phyloP scores from a whole-genome alignment of 345 rosid genomes.

The Populus davidiana region DNA sequence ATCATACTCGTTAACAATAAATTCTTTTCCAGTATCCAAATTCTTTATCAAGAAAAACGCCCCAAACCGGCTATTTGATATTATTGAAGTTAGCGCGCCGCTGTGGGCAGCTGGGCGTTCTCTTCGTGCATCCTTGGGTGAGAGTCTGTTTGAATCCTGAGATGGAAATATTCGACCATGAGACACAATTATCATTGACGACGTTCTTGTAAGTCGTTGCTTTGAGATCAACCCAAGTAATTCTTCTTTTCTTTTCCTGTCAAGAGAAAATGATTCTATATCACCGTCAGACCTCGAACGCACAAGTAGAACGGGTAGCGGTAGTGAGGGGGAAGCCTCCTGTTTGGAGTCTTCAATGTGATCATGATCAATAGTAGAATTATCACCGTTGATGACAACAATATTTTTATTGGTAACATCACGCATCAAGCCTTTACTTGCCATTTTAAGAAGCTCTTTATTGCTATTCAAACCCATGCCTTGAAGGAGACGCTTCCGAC shows the following conservation, averaged over 20 bases:
- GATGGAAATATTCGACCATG: slow-evolving; percentile 34
- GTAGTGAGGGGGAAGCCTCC: slow-evolving; percentile 14
- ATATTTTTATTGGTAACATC: slow-evolving; percentile 24
- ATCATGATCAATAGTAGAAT: neutral
- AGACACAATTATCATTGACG: slow-evolving; percentile 45
- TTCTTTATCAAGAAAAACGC: slow-evolving; percentile 85
- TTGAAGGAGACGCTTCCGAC: slow-evolving; percentile 62
- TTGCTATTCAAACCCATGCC: slow-evolving; percentile 68
- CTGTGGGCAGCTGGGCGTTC: slow-evolving; percentile 14
- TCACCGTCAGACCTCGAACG: slow-evolving; percentile 74
- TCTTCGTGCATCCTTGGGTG: slow-evolving; percentile 19
- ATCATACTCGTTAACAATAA: slow-evolving; percentile 69
- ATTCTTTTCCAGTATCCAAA: slow-evolving; percentile 81
- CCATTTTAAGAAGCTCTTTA: slow-evolving; percentile 36
- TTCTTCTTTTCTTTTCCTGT: slow-evolving; percentile 59
- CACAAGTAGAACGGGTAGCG: slow-evolving; percentile 41
- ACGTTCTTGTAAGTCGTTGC: slow-evolving; percentile 62
- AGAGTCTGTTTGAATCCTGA: slow-evolving; percentile 39
- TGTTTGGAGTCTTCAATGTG: neutral
- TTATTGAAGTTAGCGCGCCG: slow-evolving; percentile 22
- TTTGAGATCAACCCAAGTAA: slow-evolving; percentile 57
- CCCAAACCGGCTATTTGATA: slow-evolving; percentile 41
- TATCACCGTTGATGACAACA: neutral
- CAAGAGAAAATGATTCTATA: slow-evolving; percentile 45
- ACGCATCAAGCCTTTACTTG: slow-evolving; percentile 26